These are phyloP conservation scores for Panicum miliaceum DNA, from an alignment of 176 grass and related monocot species.

Conservation along the genomic window DNA sequence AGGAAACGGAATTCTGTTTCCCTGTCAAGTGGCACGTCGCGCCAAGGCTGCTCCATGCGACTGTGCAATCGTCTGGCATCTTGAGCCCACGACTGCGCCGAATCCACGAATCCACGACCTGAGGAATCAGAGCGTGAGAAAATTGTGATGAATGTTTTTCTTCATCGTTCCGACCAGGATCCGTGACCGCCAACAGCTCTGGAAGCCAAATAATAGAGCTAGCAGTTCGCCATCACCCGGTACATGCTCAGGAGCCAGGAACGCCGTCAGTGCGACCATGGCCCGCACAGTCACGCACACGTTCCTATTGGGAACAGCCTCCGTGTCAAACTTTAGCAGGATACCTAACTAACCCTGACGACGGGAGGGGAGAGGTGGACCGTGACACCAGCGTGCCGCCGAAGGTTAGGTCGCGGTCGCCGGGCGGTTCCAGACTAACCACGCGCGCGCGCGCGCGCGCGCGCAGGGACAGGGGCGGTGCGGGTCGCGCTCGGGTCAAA, in stretches of 20 bases:
- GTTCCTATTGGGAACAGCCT: slow-evolving; percentile 2
- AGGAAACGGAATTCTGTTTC: background rate
- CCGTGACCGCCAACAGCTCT: background rate
- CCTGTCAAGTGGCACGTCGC: background rate
- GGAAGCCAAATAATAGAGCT: background rate
- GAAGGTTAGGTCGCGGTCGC: slow-evolving; percentile 26
- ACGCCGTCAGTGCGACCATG: background rate
- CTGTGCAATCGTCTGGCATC: background rate
- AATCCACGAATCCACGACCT: background rate
- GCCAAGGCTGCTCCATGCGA: background rate
- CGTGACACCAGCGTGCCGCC: slow-evolving; percentile 24
- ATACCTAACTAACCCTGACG: slow-evolving; percentile 38
- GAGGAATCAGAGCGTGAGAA: background rate
- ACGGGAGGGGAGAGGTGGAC: background rate
- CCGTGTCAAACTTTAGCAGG: slow-evolving; percentile 28
- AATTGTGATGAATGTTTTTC: background rate
- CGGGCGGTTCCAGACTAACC: background rate
- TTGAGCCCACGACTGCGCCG: background rate
- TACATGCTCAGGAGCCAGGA: background rate
- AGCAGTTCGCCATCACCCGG: background rate
- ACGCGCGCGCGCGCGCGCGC: background rate
- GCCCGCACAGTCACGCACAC: background rate
- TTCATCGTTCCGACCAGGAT: background rate
- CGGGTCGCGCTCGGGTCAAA: slow-evolving; percentile 27
- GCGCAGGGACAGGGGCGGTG: background rate